Conservation (phyloP, 768 basidiomycete species). For the Phlegmacium glaucopus region DNA sequence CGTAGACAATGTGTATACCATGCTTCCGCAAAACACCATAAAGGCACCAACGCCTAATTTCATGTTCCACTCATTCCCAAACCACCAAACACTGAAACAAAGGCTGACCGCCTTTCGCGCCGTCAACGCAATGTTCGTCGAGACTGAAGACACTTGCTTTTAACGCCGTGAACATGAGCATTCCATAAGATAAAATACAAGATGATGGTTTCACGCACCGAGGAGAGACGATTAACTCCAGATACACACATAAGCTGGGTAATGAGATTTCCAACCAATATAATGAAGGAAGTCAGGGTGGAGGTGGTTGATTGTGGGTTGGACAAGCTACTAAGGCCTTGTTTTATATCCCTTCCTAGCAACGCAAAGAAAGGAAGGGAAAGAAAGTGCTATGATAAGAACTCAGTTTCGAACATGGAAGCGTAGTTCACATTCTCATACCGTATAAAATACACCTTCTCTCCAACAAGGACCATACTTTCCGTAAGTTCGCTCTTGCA, state of each 20-base stretch:
- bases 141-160: constrained; percentile 74
- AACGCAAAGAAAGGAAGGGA: constrained; percentile 77
- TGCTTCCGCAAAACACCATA: constrained; percentile 72
- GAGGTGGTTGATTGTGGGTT: constrained; percentile 27
- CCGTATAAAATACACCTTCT: constrained; percentile 83
- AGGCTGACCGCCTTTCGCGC: constrained; percentile 78
- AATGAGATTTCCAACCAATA: constrained; percentile 60
- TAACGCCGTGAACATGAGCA: neutral
- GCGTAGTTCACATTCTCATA: constrained; percentile 21
- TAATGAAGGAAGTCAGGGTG: constrained; percentile 44
- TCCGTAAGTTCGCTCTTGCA: constrained; percentile 76
- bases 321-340: constrained; percentile 50
- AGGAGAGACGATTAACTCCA: constrained; percentile 78
- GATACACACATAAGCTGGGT: constrained; percentile 81
- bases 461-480: constrained; percentile 78
- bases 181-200: neutral
- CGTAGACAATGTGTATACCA: constrained; percentile 47
- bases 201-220: constrained; percentile 45
- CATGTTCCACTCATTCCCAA: constrained; percentile 67
- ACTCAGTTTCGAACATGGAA: neutral
- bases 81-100: constrained; percentile 83
- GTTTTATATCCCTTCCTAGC: constrained; percentile 51
- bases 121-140: constrained; percentile 79
- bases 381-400: constrained; percentile 57
- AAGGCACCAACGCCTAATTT: constrained; percentile 62